phyloP scores from a whole-genome alignment of 176 grass and related monocot species.

The Oryza punctata region DNA sequence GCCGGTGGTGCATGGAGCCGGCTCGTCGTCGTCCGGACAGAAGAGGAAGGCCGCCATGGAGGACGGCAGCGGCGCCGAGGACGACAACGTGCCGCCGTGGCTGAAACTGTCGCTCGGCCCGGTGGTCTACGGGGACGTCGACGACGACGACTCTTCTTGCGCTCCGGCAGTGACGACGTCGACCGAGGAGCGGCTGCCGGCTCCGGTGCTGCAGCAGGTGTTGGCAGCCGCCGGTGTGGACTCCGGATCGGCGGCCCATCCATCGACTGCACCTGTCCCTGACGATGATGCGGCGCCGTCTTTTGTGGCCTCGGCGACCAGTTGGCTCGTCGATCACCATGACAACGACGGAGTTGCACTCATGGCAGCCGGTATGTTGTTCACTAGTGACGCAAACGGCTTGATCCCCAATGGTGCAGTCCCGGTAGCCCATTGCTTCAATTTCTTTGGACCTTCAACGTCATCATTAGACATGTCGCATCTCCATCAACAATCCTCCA shows the following conservation, averaged over 20 bases:
- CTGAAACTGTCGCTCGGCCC: conserved; percentile 23
- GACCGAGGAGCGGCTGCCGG: too few species aligned
- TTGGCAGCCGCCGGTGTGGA: too few species aligned
- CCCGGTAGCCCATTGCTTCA: too few species aligned
- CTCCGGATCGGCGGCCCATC: too few species aligned
- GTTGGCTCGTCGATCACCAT: neutral
- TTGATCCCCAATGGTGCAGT: too few species aligned
- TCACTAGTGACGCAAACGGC: too few species aligned
- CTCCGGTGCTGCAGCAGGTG: too few species aligned
- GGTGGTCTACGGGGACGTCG: neutral
- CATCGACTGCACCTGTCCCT: neutral
- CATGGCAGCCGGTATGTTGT: neutral
- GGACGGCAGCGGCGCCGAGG: neutral
- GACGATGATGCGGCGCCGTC: neutral
- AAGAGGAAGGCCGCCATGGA: neutral
- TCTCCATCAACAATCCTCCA: too few species aligned
- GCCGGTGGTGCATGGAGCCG: neutral
- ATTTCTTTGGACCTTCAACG: too few species aligned
- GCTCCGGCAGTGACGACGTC: neutral
- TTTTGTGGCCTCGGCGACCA: too few species aligned
- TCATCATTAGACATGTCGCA: too few species aligned
- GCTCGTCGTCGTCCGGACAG: neutral
- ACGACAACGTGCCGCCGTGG: neutral
- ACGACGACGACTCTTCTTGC: neutral
- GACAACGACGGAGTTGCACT: neutral